phyloP scores from a whole-genome alignment of 345 rosid species.

The Nasturtium officinale region DNA sequence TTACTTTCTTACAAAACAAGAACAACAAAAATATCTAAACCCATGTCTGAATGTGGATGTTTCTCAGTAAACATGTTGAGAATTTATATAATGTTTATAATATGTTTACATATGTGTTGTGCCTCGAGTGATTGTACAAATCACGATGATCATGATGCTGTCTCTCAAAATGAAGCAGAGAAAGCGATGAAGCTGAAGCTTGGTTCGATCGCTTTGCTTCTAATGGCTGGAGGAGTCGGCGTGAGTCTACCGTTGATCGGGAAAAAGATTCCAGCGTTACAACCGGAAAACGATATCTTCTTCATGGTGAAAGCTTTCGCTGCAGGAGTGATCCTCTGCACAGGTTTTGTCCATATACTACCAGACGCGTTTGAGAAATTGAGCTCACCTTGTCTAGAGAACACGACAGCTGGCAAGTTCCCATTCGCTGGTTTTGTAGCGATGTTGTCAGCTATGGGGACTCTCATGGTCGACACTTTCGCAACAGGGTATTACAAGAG shows the following conservation, averaged over 20 bases:
- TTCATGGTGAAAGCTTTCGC: conserved; percentile 57
- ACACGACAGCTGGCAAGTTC: conserved; percentile 45
- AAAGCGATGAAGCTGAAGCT: conserved; percentile 36
- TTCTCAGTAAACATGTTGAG: conserved; percentile 32
- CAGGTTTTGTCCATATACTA: conserved; percentile 51
- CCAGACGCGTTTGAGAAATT: conserved; percentile 54
- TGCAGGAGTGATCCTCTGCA: conserved; percentile 56
- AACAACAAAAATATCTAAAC: conserved; percentile 27
- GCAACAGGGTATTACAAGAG: conserved; percentile 53
- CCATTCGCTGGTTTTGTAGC: conserved; percentile 55
- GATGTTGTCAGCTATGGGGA: conserved; percentile 51
- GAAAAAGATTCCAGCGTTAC: conserved; percentile 41
- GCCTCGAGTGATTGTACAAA: conserved; percentile 42
- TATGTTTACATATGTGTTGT: conserved; percentile 40
- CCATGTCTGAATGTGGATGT: conserved; percentile 29
- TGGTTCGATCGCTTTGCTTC: conserved; percentile 39
- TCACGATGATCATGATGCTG: conserved; percentile 30
- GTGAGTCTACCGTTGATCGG: conserved; percentile 45
- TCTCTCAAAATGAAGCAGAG: conserved; percentile 32
- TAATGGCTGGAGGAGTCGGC: conserved; percentile 41
- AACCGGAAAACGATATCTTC: conserved; percentile 46
- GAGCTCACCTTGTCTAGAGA: conserved; percentile 45
- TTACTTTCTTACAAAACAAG: conserved; percentile 29
- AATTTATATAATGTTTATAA: background rate
- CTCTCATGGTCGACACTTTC: conserved; percentile 50